Base-by-base conservation (phyloP, 352 stramenopile genomes). In the Globisporangium solare region DNA sequence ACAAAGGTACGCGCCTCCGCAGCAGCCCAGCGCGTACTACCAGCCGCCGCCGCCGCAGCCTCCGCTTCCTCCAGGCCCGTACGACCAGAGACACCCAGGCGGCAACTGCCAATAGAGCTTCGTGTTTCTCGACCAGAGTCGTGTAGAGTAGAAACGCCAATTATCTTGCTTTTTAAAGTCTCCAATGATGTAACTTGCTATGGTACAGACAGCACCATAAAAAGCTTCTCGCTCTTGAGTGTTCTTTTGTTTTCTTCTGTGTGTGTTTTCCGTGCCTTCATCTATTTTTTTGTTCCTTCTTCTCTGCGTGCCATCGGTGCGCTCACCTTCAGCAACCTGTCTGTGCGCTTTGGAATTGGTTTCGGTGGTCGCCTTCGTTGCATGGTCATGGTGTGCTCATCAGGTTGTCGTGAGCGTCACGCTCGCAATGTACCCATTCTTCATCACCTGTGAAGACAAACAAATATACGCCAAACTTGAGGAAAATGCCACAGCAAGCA, bases 401-500 rank as follows among this genome's bases (percentile, higher is more conserved):
- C 31, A 71, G 39, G 31, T 54, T 13, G 56, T 47, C n/a, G 61
- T 76, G 6, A 92, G 64, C 1, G 80, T 90, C 22, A 93, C 74
- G 57, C 79, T 93, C 12, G 80, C 83, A 40, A 93, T 74, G 50
- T 71, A 79, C 20, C 75, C 83, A 40, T 86, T 93, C 66, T 88
- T 89, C 67, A 93, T 80, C 46, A 93, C 79, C 64, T 70, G 21
- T 22, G 41, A 2, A 2, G 32, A 12, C 17, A 35, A 8, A 11
- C 32, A 21, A 31, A 10, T 8, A n/a, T 18, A 22, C n/a, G n/a
- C 5, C 8, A 43, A n/a, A n/a, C 17, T 43, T 27, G 24, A 27
- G n/a, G 3, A n/a, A 24, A 15, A 54, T 43, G 17, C 13, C 48
- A 31, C 17, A 45, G 8, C 15, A 37, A 14, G 24, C 2, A 43